phyloP scores from a whole-genome alignment of 2,329 filamentous ascomycete genomes.

The Talaromyces albobiverticillius region DNA sequence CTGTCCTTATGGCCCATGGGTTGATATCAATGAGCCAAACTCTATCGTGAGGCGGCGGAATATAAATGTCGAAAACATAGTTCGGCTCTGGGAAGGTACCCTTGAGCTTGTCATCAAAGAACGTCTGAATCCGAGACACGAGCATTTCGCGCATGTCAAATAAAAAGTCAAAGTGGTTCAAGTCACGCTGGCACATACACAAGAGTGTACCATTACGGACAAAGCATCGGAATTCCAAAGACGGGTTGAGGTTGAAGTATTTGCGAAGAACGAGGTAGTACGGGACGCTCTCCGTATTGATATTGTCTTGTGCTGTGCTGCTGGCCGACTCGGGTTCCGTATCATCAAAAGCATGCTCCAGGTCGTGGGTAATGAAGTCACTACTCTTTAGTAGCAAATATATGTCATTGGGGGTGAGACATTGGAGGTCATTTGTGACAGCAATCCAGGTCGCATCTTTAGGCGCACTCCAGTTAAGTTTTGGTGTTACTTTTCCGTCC shows the following conservation, averaged over 20 bases:
- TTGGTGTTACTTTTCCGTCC: constrained; percentile 82
- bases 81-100: constrained; percentile 77
- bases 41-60: constrained; percentile 70
- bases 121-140: constrained; percentile 65
- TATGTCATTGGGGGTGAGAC: constrained; percentile 81
- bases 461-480: constrained; percentile 95
- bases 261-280: constrained; percentile 84
- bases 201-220: constrained; percentile 79
- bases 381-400: constrained; percentile 93
- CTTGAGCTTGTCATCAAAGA: constrained; percentile 72
- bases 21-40: constrained; percentile 93
- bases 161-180: constrained; percentile 88
- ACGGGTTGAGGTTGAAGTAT: constrained; percentile 83
- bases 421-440: constrained; percentile 86
- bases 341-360: constrained; percentile 89
- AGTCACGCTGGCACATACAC: constrained; percentile 81
- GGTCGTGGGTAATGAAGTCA: constrained; percentile 89
- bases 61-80: constrained; percentile 90
- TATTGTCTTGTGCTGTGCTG: constrained; percentile 14
- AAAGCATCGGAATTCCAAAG: constrained; percentile 93
- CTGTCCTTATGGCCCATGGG: constrained; percentile 86
- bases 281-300: constrained; percentile 48
- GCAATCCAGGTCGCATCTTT: constrained; percentile 95
- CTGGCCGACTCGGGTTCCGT: constrained; percentile 46
- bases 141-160: constrained; percentile 64